phyloP scores from a whole-genome alignment of 2,329 filamentous ascomycete species.

The Epichloe sibirici region DNA sequence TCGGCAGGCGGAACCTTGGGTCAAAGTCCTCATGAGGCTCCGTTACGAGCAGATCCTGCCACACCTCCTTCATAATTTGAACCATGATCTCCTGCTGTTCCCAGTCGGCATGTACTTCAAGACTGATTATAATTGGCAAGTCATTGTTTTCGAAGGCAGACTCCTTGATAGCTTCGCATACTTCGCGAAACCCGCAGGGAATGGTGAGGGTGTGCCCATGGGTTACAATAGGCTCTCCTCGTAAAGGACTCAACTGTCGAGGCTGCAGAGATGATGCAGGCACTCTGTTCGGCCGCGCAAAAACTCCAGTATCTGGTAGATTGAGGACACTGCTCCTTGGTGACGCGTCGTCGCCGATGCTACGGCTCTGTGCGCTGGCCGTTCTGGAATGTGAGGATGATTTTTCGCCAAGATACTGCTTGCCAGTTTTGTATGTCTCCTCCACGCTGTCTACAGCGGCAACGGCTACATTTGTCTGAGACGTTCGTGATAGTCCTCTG shows the following conservation, averaged over 20 bases:
- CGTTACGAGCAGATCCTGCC: slow-evolving; percentile 63
- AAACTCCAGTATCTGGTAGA: slow-evolving; percentile 19
- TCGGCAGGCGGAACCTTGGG: slow-evolving; percentile 47
- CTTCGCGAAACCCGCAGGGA: slow-evolving; percentile 75
- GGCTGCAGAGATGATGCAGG: not conserved
- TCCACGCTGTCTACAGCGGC: slow-evolving; percentile 26
- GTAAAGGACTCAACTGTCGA: slow-evolving; percentile 18
- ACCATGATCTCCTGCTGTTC: slow-evolving; percentile 90
- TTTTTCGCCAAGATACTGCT: slow-evolving; percentile 18
- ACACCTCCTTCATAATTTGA: slow-evolving; percentile 82
- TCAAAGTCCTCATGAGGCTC: slow-evolving; percentile 35
- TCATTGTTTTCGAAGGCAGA: slow-evolving; percentile 65
- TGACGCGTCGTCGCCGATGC: slow-evolving; percentile 17
- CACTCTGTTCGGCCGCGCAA: slow-evolving; percentile 7
- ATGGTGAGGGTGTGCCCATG: slow-evolving; percentile 77
- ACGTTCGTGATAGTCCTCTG: slow-evolving; percentile 34
- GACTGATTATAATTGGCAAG: slow-evolving; percentile 77
- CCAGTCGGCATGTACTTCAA: slow-evolving; percentile 76
- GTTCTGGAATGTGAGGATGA: slow-evolving; percentile 24
- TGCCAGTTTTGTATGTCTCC: slow-evolving; percentile 16
- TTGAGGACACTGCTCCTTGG: slow-evolving; percentile 19
- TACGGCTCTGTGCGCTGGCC: slow-evolving; percentile 25
- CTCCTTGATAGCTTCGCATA: slow-evolving; percentile 68
- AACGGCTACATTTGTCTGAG: slow-evolving; percentile 31
- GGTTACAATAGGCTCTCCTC: slow-evolving; percentile 63